Conservation (phyloP, 2,329 filamentous ascomycete genomes). For the Neurospora sp. region DNA sequence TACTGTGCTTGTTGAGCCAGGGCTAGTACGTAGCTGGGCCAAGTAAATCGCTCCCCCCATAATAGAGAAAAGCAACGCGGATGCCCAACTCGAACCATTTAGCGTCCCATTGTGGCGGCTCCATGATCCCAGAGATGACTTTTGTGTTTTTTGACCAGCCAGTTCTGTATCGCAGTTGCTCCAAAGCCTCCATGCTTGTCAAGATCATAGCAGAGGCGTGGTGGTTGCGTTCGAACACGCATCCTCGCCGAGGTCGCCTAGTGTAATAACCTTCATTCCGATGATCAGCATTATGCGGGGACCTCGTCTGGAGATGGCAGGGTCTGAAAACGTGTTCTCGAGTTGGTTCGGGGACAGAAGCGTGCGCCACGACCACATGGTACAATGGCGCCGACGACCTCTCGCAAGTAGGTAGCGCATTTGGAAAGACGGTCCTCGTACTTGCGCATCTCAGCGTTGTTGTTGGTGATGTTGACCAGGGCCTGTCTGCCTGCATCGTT, state of each 20-base stretch:
- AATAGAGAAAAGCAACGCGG: background rate
- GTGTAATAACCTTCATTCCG: background rate
- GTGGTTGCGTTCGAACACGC: background rate
- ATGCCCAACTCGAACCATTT: background rate
- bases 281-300: background rate
- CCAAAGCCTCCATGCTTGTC: background rate
- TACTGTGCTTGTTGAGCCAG: background rate
- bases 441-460: conserved; percentile 26
- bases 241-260: background rate
- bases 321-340: background rate
- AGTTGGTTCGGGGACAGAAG: background rate
- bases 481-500: conserved; percentile 27
- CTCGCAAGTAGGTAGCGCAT: conserved; percentile 33
- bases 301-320: background rate
- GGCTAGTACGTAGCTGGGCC: background rate
- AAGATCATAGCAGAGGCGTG: background rate
- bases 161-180: background rate
- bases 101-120: background rate
- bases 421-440: conserved; percentile 39
- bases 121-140: background rate
- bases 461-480: conserved; percentile 33
- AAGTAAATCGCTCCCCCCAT: background rate
- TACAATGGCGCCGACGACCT: conserved; percentile 33
- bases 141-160: background rate
- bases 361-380: background rate